phyloP scores from a whole-genome alignment of 768 basidiomycete species.

The Termitomyces sp. region DNA sequence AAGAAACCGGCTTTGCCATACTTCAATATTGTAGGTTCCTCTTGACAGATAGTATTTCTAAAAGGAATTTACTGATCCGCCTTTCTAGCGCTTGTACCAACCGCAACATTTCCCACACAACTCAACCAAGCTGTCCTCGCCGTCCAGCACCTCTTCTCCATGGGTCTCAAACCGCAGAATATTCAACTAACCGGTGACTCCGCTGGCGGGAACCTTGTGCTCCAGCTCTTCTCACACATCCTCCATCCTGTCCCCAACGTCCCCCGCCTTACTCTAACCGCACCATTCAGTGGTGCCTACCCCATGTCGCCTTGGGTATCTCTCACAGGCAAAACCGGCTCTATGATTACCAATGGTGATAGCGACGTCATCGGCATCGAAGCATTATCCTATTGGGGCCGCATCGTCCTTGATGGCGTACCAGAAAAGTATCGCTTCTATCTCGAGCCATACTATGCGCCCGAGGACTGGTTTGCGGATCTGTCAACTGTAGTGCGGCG shows the following conservation, averaged over 20 bases:
- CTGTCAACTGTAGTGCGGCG: slow-evolving; percentile 29
- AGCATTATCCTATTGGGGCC: slow-evolving; percentile 17
- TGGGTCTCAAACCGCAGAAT: slow-evolving; percentile 25
- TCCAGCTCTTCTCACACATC: slow-evolving; percentile 28
- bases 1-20: slow-evolving; percentile 23
- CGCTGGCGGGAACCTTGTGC: slow-evolving; percentile 31
- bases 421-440: slow-evolving; percentile 26
- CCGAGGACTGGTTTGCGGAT: slow-evolving; percentile 33
- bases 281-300: slow-evolving; percentile 23
- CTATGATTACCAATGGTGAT: slow-evolving; percentile 15
- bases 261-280: slow-evolving; percentile 15
- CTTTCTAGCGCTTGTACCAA: slow-evolving; percentile 25
- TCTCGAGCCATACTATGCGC: slow-evolving; percentile 29
- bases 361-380: slow-evolving; percentile 20
- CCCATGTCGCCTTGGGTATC: slow-evolving; percentile 34
- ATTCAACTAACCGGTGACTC: slow-evolving; percentile 33
- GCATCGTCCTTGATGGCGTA: slow-evolving; percentile 17
- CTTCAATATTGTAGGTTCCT: slow-evolving; percentile 25
- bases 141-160: slow-evolving; percentile 27
- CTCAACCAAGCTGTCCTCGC: slow-evolving; percentile 25
- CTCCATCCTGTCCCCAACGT: slow-evolving; percentile 27
- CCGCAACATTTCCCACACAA: slow-evolving; percentile 28
- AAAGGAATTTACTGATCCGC: no score
- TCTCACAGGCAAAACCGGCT: slow-evolving; percentile 16
- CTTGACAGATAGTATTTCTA: not conserved